Evolutionary conservation across 345 rosid species (phyloP).

Genomic region (Aquilaria sinensis): DNA sequence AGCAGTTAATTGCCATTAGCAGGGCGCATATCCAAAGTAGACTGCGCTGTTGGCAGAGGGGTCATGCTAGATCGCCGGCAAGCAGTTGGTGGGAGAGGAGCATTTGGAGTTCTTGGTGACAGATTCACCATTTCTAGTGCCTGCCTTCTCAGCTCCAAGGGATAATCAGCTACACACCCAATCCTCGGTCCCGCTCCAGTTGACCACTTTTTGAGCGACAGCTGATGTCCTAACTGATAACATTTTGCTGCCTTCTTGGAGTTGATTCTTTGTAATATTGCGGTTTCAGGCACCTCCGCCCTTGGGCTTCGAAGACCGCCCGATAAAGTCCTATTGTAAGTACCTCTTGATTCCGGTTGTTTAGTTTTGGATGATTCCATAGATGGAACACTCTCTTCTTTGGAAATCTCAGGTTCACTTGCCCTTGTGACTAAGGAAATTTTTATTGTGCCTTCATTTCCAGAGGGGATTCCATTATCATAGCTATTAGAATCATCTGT

Average conservation of each 20-base stretch:
- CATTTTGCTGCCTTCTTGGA: conserved; percentile 68
- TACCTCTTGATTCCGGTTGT: conserved; percentile 18
- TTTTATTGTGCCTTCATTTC: not conserved
- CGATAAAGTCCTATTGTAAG: conserved; percentile 64
- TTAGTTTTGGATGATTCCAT: conserved; percentile 19
- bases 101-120: conserved; percentile 48
- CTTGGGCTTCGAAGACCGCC: conserved; percentile 74
- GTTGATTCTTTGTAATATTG: conserved; percentile 58
- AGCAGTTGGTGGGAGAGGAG: conserved; percentile 23
- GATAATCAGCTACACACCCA: conserved; percentile 91
- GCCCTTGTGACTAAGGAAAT: conserved; percentile 8
- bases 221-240: conserved; percentile 71
- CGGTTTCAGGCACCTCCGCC: conserved; percentile 50
- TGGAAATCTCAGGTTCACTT: conserved; percentile 18
- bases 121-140: conserved; percentile 75
- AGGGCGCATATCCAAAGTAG: too few species aligned
- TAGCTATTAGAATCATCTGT: conserved; percentile 62
- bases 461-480: conserved; percentile 22
- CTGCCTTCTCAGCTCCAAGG: conserved; percentile 62
- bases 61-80: not conserved
- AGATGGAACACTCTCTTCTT: conserved; percentile 16
- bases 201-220: conserved; percentile 63
- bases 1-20: too few species aligned
- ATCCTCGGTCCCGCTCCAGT: conserved; percentile 79
- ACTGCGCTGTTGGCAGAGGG: too few species aligned